Base-by-base conservation (phyloP, 2,329 filamentous ascomycete species). In the Knoxdaviesia capensis region DNA sequence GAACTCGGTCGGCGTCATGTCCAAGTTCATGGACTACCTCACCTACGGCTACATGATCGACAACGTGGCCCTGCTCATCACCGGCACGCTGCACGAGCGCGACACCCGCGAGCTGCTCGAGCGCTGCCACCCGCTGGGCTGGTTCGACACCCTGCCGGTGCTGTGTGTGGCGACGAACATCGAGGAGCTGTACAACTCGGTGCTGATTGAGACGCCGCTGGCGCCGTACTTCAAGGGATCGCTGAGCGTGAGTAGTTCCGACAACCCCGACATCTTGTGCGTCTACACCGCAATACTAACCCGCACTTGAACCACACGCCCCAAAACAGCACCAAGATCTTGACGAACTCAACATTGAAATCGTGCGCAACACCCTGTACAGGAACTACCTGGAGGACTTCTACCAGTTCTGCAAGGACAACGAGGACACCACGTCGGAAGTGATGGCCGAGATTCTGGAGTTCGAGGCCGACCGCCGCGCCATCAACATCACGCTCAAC, bases 41-140 rank as follows among this genome's bases (percentile, higher is more conserved):
- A 98, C 90, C 1, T 98, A 98, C 59, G 88, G 87, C 47, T 98
- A 98, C 69, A 98, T 98, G 90, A 98, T 98, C 61, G 90, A 98
- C 64, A 98, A 98, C 54, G 86, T 98, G 42, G 90, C 92, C 35
- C 78, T 98, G 36, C 76, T 98, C 54, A 98, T 98, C 60, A 98
- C 90, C 28, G 90, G 90, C 47, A 98, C 90, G 8, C 73, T 98
- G 31, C 90, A 98, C 63, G 92, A 98, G 64, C 77, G 90, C 57
- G 90, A 98, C 59, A 98, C 90, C 4, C 78, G 87, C 46, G 90
- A 98, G 63, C 73, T 98, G 48, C 66, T 98, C 42, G 90, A 96
- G 56, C 72, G 90, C 60, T 98, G 92, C 61, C 92, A 98, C 54
- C 90, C 90, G 6, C 72, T 98, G 6, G 90, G 90, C 51, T 96